Evolutionary conservation across 2,329 filamentous ascomycete genomes (phyloP).

Genomic region (Colletotrichum karsti): DNA sequence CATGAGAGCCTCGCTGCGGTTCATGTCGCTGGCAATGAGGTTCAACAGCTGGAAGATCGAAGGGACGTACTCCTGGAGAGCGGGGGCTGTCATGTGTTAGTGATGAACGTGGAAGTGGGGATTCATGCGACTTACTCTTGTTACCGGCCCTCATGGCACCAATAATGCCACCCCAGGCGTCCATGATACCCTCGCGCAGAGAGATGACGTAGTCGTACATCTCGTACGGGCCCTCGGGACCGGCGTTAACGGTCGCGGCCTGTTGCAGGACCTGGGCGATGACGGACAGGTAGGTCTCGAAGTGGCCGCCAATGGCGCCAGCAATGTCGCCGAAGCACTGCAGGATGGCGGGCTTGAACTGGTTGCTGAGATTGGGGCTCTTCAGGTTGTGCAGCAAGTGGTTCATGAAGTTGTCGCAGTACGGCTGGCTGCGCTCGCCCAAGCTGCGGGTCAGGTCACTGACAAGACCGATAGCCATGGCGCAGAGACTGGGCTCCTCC

Average conservation of each 20-base stretch:
- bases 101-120: background rate
- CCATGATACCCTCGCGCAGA: constrained; percentile 96
- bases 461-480: constrained; percentile 96
- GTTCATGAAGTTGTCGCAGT: constrained; percentile 99
- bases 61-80: constrained; percentile 80
- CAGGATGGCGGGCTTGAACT: constrained; percentile 97
- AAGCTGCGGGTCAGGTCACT: constrained; percentile 95
- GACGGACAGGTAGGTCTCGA: constrained; percentile 91
- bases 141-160: constrained; percentile 87
- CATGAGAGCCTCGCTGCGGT: constrained; percentile 91
- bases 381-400: constrained; percentile 91
- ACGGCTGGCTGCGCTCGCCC: constrained; percentile 90
- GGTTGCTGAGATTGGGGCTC: constrained; percentile 88
- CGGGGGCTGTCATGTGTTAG: constrained; percentile 62
- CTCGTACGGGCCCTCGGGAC: constrained; percentile 85
- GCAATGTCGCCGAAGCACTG: constrained; percentile 99
- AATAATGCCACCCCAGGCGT: constrained; percentile 97
- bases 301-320: constrained; percentile 88
- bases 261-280: constrained; percentile 95
- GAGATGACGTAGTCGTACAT: constrained; percentile 98
- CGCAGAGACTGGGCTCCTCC: constrained; percentile 92
- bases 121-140: constrained; percentile 67
- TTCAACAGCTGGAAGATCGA: constrained; percentile 89
- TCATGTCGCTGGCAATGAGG: constrained; percentile 80
- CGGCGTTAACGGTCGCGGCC: constrained; percentile 82